Conservation (phyloP, 225 moss, liverwort and hornwort genomes). For the Pleurozium schreberi region DNA sequence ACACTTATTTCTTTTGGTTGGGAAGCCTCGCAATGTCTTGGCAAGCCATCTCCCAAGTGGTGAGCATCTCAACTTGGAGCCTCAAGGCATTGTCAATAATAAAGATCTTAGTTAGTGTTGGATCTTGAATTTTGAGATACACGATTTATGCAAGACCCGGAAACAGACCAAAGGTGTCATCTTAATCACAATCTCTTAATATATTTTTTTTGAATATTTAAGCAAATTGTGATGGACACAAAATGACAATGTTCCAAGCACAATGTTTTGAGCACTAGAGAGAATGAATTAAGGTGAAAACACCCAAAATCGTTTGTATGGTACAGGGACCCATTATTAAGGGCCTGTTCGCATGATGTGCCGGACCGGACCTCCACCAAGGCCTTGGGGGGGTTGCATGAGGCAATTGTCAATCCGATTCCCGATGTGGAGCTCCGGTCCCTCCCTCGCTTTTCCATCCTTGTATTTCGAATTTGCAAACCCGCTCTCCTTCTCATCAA, state of each 20-base stretch:
- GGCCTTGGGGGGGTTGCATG: too few relatives aligned
- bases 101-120: neutral
- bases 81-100: neutral
- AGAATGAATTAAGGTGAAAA: neutral
- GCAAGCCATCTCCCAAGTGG: fast-evolving
- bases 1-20: neutral
- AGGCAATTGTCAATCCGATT: too few relatives aligned
- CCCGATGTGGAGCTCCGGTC: too few relatives aligned
- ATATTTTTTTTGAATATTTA: neutral
- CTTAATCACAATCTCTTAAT: neutral
- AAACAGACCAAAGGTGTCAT: neutral
- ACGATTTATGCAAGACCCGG: fast-evolving
- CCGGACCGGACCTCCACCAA: too few relatives aligned
- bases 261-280: neutral
- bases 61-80: fast-evolving
- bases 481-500: too few relatives aligned
- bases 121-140: fast-evolving
- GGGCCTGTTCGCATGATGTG: too few relatives aligned
- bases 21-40: fast-evolving
- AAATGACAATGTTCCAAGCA: neutral
- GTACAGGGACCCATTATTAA: too few relatives aligned
- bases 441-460: too few relatives aligned
- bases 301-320: too few relatives aligned
- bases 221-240: neutral
- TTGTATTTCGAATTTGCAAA: too few relatives aligned